Percentiles rank a stretch among this genome's conserved stretches.
phyloP scores from a whole-genome alignment of 1,139 yeast species.

The Cylindricascospora bacillispora region DNA sequence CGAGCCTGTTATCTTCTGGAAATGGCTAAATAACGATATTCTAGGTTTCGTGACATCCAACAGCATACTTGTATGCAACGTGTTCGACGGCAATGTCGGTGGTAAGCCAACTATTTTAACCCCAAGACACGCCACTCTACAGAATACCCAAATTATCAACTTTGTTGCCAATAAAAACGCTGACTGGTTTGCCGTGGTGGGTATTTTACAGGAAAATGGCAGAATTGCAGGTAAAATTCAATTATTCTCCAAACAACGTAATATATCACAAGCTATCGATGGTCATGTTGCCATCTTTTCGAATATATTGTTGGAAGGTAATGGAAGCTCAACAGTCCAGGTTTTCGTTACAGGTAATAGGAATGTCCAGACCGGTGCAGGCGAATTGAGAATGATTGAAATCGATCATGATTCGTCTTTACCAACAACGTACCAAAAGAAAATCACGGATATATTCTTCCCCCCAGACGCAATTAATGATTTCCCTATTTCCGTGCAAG shows the following conservation, averaged over 20 bases:
- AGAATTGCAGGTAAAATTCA: slow-evolving; percentile 96
- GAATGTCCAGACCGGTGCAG: slow-evolving; percentile 66
- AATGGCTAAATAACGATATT: slow-evolving; percentile 65
- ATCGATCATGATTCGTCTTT: slow-evolving; percentile 83
- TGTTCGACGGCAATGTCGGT: slow-evolving; percentile 67
- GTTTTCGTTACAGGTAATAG: slow-evolving; percentile 84
- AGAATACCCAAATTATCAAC: slow-evolving; percentile 81
- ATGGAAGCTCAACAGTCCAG: slow-evolving; percentile 53
- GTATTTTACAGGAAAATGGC: slow-evolving; percentile 90
- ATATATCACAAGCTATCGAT: slow-evolving; percentile 92
- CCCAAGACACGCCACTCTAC: slow-evolving; percentile 69
- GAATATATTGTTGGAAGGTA: slow-evolving; percentile 58
- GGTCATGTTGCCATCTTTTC: slow-evolving; percentile 96
- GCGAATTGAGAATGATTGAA: slow-evolving; percentile 83
- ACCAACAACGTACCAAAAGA: slow-evolving; percentile 71
- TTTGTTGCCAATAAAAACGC: slow-evolving; percentile 70
- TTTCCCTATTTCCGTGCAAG: slow-evolving; percentile 90
- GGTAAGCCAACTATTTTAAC: slow-evolving; percentile 68
- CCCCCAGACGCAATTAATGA: slow-evolving; percentile 95
- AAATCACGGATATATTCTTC: slow-evolving; percentile 85
- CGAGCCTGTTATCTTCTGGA: slow-evolving; percentile 92
- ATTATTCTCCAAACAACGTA: slow-evolving; percentile 74
- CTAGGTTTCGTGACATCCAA: slow-evolving; percentile 79
- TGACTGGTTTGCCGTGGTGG: slow-evolving; percentile 92
- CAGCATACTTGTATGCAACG: slow-evolving; percentile 67